phyloP scores from a whole-genome alignment of 1,284 basidiomycete species.

The Ceratobasidium sp. region DNA sequence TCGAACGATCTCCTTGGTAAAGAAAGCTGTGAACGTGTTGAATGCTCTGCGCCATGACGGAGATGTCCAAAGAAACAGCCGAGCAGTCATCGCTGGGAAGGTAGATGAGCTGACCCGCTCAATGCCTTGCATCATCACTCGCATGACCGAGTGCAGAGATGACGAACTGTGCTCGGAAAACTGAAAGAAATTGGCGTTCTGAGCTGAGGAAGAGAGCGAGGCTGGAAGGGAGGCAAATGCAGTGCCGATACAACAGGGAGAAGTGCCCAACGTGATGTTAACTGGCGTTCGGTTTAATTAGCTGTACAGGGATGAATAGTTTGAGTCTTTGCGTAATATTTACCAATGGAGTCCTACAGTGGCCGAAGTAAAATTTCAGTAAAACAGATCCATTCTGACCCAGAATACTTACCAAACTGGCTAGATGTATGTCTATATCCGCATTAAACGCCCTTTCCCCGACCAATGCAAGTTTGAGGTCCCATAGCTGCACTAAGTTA shows the following conservation, averaged over 20 bases:
- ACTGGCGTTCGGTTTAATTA: background rate
- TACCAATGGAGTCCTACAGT: slow-evolving; percentile 23
- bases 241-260: slow-evolving; percentile 1
- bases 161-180: background rate
- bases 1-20: background rate
- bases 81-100: slow-evolving; percentile 21
- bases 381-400: background rate
- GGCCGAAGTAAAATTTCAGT: background rate
- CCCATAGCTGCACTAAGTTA: slow-evolving; percentile 11
- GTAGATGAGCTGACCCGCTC: background rate
- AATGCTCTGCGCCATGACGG: slow-evolving; percentile 27
- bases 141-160: slow-evolving; percentile 13
- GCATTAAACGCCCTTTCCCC: slow-evolving; percentile 21
- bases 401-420: slow-evolving; percentile 24
- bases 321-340: background rate
- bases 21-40: slow-evolving; percentile 11
- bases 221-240: background rate
- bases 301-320: no score
- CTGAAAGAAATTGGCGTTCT: background rate
- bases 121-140: slow-evolving; percentile 24
- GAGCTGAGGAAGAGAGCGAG: background rate
- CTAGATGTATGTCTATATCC: slow-evolving; percentile 19
- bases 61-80: slow-evolving; percentile 22
- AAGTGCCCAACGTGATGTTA: slow-evolving; percentile 13
- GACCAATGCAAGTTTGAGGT: background rate